A percentile compares a stretch with the other conserved stretches of the same genome.
phyloP scores from a whole-genome alignment of 202 grass and related monocot species.

The Setaria viridis region DNA sequence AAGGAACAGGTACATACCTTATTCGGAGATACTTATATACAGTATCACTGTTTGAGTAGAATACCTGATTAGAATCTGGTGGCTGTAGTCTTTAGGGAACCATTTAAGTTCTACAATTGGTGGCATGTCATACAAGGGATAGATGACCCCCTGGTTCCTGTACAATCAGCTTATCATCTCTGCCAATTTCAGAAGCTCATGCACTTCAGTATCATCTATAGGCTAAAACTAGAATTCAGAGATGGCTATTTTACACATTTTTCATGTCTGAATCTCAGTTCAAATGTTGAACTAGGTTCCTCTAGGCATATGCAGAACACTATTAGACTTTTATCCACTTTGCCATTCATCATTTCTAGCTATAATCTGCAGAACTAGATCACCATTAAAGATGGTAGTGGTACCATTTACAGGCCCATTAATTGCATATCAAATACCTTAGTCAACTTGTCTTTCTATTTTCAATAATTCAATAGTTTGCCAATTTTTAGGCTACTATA shows the following conservation, averaged over 20 bases:
- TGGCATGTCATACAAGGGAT: neutral
- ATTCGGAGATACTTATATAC: too few relatives aligned
- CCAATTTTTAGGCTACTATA: neutral
- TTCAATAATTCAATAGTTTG: neutral
- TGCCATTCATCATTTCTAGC: neutral
- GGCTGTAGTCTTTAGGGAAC: neutral
- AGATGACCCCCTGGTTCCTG: neutral
- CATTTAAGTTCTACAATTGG: neutral
- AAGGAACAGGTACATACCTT: constrained; percentile 72
- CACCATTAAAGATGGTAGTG: neutral
- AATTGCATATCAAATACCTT: neutral
- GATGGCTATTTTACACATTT: neutral
- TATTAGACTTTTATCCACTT: neutral
- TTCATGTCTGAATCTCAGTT: neutral
- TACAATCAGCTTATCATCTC: neutral
- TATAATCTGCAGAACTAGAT: neutral
- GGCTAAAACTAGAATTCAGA: neutral
- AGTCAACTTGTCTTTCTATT: neutral
- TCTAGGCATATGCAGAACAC: neutral
- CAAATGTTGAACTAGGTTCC: neutral
- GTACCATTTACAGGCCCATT: neutral
- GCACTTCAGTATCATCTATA: neutral
- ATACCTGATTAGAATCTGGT: neutral
- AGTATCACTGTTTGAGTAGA: too few relatives aligned
- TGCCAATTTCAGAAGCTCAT: neutral